These are phyloP conservation scores for Oenanthe javanica DNA, from an alignment of 140 eudicot genomes.

Conservation along the genomic window DNA sequence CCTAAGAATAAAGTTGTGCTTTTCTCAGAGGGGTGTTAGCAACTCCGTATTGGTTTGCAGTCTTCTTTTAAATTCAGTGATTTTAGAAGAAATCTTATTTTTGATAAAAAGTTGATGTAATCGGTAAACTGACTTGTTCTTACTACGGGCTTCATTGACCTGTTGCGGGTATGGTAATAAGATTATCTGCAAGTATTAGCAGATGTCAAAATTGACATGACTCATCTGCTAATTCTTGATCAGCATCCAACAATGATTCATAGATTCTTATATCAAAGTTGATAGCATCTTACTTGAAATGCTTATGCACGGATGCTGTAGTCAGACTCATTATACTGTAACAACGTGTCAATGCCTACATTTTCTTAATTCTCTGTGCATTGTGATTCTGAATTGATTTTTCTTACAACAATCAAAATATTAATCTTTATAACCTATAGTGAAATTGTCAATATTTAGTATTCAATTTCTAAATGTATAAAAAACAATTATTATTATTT, in stretches of 20 bases:
- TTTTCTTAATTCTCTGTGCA: no score
- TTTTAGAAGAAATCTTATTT: neutral
- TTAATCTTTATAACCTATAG: no score
- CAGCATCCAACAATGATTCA: neutral
- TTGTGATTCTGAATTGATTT: no score
- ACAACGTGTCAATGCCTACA: no score
- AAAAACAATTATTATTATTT: no score
- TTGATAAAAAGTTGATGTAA: neutral
- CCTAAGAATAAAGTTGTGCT: neutral
- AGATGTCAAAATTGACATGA: no score
- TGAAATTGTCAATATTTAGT: no score
- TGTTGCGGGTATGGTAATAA: neutral
- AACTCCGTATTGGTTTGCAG: neutral
- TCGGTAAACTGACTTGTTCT: neutral
- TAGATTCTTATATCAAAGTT: neutral
- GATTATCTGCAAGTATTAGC: neutral
- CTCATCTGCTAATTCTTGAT: no score
- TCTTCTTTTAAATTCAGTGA: neutral
- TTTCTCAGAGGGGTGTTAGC: neutral
- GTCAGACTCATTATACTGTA: neutral
- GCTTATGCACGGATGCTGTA: neutral
- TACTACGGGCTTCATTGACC: neutral
- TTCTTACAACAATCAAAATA: no score
- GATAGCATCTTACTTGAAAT: neutral
- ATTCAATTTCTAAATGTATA: no score